Percentiles rank a stretch among this genome's conserved stretches.
These are phyloP conservation scores for Myxozyma neglecta DNA, from an alignment of 805 yeast genomes.

Conservation along the genomic window DNA sequence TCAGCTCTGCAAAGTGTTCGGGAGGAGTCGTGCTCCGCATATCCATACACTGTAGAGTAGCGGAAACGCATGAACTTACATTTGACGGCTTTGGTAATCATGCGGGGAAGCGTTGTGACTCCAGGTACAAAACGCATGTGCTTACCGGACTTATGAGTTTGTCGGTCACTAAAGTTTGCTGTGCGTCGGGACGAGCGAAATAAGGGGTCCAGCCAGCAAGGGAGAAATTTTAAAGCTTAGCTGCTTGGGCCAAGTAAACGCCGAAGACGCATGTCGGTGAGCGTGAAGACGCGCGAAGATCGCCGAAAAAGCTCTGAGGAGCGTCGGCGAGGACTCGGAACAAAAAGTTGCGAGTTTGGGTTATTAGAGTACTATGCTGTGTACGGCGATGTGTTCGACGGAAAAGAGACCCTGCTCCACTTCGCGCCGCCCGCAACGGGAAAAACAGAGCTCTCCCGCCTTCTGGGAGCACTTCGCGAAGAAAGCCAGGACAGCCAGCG, in stretches of 20 bases:
- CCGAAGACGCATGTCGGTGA: constrained; percentile 6
- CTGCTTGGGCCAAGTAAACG: neutral
- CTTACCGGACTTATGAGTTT: too few relatives aligned
- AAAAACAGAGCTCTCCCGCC: too few relatives aligned
- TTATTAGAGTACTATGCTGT: too few relatives aligned
- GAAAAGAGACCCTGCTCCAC: too few relatives aligned
- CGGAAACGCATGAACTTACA: neutral
- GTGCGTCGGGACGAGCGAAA: too few relatives aligned
- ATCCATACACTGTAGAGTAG: neutral
- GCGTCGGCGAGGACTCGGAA: too few relatives aligned
- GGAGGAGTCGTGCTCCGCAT: constrained; percentile 4
- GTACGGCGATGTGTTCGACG: too few relatives aligned
- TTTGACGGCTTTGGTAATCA: neutral
- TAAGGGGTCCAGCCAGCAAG: neutral
- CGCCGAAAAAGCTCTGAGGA: neutral
- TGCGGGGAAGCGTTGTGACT: neutral
- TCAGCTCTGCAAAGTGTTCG: constrained; percentile 10
- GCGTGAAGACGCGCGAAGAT: neutral
- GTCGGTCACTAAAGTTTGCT: too few relatives aligned
- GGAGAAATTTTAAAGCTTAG: neutral
- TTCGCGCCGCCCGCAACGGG: too few relatives aligned
- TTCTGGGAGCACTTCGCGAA: too few relatives aligned
- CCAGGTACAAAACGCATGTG: neutral
- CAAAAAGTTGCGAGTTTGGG: too few relatives aligned
- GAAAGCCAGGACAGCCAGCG: too few relatives aligned